These are phyloP conservation scores for Cladophialophora chaetospira DNA, from an alignment of 2,329 filamentous ascomycete species.

Conservation along the genomic window DNA sequence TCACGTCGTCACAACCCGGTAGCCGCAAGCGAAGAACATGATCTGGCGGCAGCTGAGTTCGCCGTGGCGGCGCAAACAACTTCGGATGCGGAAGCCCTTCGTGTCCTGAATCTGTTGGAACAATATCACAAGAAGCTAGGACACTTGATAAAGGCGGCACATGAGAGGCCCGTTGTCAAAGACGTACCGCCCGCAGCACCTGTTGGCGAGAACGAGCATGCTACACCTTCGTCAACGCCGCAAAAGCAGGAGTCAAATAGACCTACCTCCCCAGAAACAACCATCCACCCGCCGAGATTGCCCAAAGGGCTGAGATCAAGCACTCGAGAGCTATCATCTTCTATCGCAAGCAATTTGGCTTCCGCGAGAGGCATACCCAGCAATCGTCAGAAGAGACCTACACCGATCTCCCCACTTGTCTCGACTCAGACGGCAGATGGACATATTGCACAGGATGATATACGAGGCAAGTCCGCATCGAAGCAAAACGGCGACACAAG, in stretches of 20 bases:
- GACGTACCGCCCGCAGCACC: neutral
- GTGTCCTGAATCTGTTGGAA: constrained; percentile 82
- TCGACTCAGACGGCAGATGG: constrained; percentile 74
- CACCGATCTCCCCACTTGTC: constrained; percentile 70
- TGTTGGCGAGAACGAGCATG: neutral
- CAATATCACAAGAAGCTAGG: constrained; percentile 84
- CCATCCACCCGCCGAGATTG: constrained; percentile 44
- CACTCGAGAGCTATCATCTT: constrained; percentile 72
- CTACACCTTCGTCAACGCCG: neutral
- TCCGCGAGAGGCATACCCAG: constrained; percentile 75
- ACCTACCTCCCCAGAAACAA: constrained; percentile 38
- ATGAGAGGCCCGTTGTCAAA: constrained; percentile 50
- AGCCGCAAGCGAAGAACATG: constrained; percentile 83
- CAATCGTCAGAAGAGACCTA: constrained; percentile 54
- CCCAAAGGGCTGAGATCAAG: constrained; percentile 48
- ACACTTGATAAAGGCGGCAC: constrained; percentile 73
- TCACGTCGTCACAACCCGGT: constrained; percentile 68
- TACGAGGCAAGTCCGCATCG: constrained; percentile 6
- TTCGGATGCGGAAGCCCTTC: constrained; percentile 70
- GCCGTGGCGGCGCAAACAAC: constrained; percentile 77
- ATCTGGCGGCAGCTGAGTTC: constrained; percentile 85
- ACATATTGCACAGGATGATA: constrained; percentile 58
- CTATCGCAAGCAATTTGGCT: constrained; percentile 85
- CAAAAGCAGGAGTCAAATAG: constrained; percentile 29
- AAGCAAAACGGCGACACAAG: constrained; percentile 11